A percentile compares a stretch with the other conserved stretches of the same genome.
Conservation (phyloP, 164 flowering plant species). For the Liquidambar formosana region DNA sequence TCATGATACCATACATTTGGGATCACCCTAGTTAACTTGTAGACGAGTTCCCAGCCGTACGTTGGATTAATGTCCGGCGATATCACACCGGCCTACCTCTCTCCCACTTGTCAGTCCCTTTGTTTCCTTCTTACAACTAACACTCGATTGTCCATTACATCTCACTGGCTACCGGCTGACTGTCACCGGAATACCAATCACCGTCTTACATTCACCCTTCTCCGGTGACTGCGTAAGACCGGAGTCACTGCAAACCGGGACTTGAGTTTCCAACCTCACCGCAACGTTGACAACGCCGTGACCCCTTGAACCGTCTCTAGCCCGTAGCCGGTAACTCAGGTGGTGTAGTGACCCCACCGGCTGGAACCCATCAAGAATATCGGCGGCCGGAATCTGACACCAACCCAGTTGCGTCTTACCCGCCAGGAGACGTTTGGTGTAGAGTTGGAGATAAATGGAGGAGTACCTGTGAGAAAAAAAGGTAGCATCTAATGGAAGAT, state of each 20-base stretch:
- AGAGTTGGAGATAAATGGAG: conserved; percentile 33
- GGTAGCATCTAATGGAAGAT: conserved; percentile 23
- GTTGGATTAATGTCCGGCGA: background rate
- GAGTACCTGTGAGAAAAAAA: conserved; percentile 25
- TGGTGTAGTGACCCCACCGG: conserved; percentile 27
- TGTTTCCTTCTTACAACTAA: background rate
- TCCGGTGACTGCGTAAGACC: too few relatives aligned
- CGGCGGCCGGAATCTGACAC: conserved; percentile 41
- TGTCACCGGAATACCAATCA: conserved; percentile 29
- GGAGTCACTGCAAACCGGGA: conserved; percentile 5
- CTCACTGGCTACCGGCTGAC: background rate
- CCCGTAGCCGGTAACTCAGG: conserved; percentile 46
- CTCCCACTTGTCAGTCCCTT: background rate
- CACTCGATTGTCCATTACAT: background rate
- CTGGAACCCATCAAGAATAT: conserved; percentile 22
- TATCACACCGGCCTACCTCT: background rate
- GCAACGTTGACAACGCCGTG: conserved; percentile 39
- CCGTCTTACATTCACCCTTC: conserved; percentile 11
- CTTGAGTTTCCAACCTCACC: conserved; percentile 20
- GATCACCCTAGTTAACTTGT: background rate
- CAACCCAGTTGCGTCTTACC: conserved; percentile 39
- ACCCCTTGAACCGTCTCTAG: conserved; percentile 40
- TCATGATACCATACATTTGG: background rate
- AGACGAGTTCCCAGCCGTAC: background rate
- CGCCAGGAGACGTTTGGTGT: conserved; percentile 28